Percentiles rank a stretch among this genome's conserved stretches.
Conservation (phyloP, 106 monocot genomes). For the Allium cepa region DNA sequence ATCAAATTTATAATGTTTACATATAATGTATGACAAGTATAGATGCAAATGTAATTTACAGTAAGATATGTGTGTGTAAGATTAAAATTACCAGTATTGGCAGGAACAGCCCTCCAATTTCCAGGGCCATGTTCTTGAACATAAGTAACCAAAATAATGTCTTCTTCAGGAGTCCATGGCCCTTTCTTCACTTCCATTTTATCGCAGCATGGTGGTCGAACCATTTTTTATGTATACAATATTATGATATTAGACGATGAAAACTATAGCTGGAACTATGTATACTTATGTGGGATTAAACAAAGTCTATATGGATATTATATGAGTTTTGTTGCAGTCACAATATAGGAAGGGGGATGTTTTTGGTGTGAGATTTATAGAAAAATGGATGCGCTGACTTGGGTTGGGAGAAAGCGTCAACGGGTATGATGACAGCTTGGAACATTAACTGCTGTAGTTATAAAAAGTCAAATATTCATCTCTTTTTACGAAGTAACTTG, state of each 20-base stretch:
- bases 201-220: conserved; percentile 63
- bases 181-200: conserved; percentile 64
- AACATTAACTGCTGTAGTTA: too few species aligned
- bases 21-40: too few species aligned
- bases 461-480: too few species aligned
- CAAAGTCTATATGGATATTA: background rate
- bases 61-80: too few species aligned
- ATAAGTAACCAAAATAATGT: conserved; percentile 60
- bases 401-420: background rate
- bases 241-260: too few species aligned
- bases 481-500: too few species aligned
- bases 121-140: conserved; percentile 63
- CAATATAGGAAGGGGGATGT: too few species aligned
- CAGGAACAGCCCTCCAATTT: conserved; percentile 56
- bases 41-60: too few species aligned
- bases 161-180: conserved; percentile 79
- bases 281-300: background rate
- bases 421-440: background rate
- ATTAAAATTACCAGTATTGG: conserved; percentile 38
- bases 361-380: conserved; percentile 3
- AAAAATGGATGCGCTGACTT: background rate
- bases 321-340: too few species aligned
- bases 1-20: background rate
- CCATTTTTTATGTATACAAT: conserved; percentile 14
- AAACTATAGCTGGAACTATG: background rate